phyloP scores from a whole-genome alignment of 2,329 filamentous ascomycete species.

The Fusarium stilboides region DNA sequence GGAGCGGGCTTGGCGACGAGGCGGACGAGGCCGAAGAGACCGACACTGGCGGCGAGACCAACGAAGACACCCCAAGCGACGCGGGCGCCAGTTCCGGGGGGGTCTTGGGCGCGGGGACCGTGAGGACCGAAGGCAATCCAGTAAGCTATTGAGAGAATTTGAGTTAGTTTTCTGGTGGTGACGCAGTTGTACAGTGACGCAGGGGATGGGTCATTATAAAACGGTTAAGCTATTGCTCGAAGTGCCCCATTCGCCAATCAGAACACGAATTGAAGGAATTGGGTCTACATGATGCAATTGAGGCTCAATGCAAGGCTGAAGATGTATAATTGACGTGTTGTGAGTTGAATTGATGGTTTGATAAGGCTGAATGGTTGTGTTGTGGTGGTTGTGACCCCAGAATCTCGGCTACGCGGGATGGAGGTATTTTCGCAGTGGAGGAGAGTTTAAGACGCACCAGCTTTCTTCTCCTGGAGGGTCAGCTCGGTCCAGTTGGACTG shows the following conservation, averaged over 20 bases:
- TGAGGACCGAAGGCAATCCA: conserved; percentile 99
- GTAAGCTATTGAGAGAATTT: conserved; percentile 79
- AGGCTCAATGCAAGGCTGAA: conserved; percentile 46
- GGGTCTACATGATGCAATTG: conserved; percentile 49
- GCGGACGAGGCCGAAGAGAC: conserved; percentile 81
- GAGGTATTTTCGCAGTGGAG: conserved; percentile 55
- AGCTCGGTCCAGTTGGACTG: conserved; percentile 97
- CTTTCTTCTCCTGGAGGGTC: conserved; percentile 98
- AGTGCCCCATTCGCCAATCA: conserved; percentile 42
- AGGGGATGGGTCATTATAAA: conserved; percentile 35
- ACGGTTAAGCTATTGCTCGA: conserved; percentile 33
- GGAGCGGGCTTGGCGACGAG: conserved; percentile 80
- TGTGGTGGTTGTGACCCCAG: conserved; percentile 33
- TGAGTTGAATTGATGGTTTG: conserved; percentile 32
- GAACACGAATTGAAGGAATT: conserved; percentile 39
- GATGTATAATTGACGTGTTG: conserved; percentile 26
- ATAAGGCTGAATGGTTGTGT: conserved; percentile 19
- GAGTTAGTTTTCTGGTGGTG: conserved; percentile 55
- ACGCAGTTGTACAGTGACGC: conserved; percentile 26
- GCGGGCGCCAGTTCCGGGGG: conserved; percentile 87
- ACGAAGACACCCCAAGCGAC: conserved; percentile 80
- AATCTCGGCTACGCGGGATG: conserved; percentile 49
- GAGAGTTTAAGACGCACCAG: conserved; percentile 77
- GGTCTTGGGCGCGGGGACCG: conserved; percentile 86
- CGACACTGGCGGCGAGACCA: conserved; percentile 77